Base-by-base conservation (phyloP, 805 yeast genomes). In the Candida nitratophila region DNA sequence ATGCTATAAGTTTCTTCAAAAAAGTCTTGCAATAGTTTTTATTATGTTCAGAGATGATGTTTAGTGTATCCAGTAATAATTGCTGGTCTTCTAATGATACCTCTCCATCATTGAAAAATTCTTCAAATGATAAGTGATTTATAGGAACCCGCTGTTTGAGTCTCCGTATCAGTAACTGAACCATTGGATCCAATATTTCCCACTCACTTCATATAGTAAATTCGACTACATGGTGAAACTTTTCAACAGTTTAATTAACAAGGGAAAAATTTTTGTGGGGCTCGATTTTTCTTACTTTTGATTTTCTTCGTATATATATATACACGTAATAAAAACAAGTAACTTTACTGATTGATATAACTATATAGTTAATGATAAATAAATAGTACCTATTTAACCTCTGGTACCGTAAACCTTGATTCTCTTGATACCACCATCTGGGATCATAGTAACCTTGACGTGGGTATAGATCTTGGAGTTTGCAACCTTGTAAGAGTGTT, bases 361-460 rank as follows among this genome's bases (percentile, higher is more conserved):
- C 29, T 26, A 8, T 26, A 8, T 26, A 8, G 29, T 26, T 11
- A n/a, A 32, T n/a, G 5, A 5, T n/a, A 32, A 32, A n/a, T 15
- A n/a, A 12, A 11, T n/a, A n/a, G 4, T 6, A 49, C 26, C 37
- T 44, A 40, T 44, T 29, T 29, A 29, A 12, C 15, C 48, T 15
- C 61, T 35, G 29, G 69, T 69, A 36, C 97, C 98, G 55, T 78
- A 76, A 24, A 90, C 93, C 51, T 96, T 77, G 33, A 91, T 66
- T 61, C 99, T 77, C 71, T 91, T 91, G 44, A 89, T 87, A 48
- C 99, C 99, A 41, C 99, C 99, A 60, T 91, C 99, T 20, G 99
- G 99, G 51, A 89, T 84, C 62, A 91, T 83, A 10, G 86, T 79
- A 52, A 91, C 63, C 55, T 81, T 79, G 27, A 89, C 86, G 60